phyloP scores from a whole-genome alignment of 805 yeast genomes.

The Hanseniaspora guilliermondii region DNA sequence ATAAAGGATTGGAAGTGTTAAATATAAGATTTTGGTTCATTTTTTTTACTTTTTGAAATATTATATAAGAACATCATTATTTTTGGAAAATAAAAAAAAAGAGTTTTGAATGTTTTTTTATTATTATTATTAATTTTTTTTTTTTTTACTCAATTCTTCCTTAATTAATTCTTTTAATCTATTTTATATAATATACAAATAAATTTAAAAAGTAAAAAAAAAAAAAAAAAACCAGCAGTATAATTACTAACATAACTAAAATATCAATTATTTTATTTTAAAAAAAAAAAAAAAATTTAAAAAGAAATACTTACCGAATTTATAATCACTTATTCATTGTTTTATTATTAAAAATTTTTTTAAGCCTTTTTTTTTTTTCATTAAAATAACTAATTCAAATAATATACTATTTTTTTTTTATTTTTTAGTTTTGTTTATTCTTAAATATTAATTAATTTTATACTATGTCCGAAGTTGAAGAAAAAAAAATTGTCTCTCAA shows the following conservation, averaged over 20 bases:
- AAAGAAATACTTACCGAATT: background rate
- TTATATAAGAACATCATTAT: background rate
- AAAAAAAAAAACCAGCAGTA: background rate
- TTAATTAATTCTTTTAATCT: background rate
- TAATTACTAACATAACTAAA: background rate
- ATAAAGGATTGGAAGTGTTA: too few species aligned
- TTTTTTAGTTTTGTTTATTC: background rate
- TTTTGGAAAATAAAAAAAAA: too few species aligned
- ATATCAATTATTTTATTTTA: background rate
- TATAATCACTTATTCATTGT: background rate
- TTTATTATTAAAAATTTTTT: too few species aligned
- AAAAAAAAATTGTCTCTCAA: constrained; percentile 12
- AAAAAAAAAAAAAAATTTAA: background rate
- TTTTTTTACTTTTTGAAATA: background rate
- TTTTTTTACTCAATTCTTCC: background rate
- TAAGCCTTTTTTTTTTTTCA: background rate
- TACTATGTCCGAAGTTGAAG: constrained; percentile 13
- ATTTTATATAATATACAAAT: background rate
- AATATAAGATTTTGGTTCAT: too few species aligned
- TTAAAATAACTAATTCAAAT: too few species aligned
- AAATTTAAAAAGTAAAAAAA: background rate
- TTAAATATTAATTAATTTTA: background rate
- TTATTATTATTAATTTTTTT: background rate
- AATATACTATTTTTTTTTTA: background rate
- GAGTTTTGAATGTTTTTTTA: background rate